Base-by-base conservation (phyloP, 345 rosid genomes). In the Pseudoturritis turrita region DNA sequence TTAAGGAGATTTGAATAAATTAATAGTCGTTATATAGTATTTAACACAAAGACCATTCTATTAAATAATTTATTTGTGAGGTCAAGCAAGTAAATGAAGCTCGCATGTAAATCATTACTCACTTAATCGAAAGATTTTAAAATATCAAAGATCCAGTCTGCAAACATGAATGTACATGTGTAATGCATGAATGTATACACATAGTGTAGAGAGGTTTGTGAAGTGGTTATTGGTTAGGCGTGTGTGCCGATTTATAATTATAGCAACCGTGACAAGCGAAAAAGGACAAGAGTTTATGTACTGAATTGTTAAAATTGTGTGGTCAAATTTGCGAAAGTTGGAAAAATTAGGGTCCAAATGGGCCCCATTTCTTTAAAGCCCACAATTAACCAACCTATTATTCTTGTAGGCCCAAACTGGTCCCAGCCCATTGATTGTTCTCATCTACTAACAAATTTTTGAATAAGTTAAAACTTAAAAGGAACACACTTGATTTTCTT, bases 371-470 rank as follows among this genome's bases (percentile, higher is more conserved):
- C 3, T 67, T 63, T 68, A 33, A 68, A 75, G 63, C 78, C 73
- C 74, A 74, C 10, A 57, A 22, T 57, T 40, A 57, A 65, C 44
- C n/a, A 58, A 47, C 44, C 28, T 67, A 35, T 33, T 44, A 11
- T 51, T 7, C 26, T 59, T 57, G 74, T 61, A 75, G 78, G 35
- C 74, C 62, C 10, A 68, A 68, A 29, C 10, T 58, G 68, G 79
- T 60, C 79, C 64, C 68, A 68, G 64, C 64, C 68, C 68, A 75
- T 68, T 75, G 28, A 75, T 43, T 75, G 10, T 68, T 52, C 43
- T 53, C 74, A 68, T 61, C 78, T 61, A 60, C 79, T 31, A 61
- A 59, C 73, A 58, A 47, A 36, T 19, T 56, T 29, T 39, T 36
- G 10, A 19, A 37, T 23, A 36, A 35, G 65, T 55, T 26, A 10